Conservation (phyloP, 192 early-diverging fungal genomes). For the Backusella morwellensis region DNA sequence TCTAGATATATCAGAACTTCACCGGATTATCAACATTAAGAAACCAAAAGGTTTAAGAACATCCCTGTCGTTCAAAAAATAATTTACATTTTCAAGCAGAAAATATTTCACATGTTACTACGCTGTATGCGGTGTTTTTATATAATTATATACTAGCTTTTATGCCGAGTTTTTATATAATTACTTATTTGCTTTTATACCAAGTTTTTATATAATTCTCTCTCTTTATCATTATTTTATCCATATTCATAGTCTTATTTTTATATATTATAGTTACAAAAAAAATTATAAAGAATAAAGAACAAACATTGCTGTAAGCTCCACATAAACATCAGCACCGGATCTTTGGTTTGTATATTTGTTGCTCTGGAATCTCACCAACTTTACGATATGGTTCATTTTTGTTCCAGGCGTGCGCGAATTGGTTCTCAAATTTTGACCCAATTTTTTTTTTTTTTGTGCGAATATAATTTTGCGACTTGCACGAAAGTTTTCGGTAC, state of each 20-base stretch:
- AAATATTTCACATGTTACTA: constrained; percentile 7
- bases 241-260: too few relatives aligned
- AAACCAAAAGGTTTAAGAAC: neutral
- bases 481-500: neutral
- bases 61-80: neutral
- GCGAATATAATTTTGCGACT: neutral
- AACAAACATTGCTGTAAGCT: constrained; percentile 10
- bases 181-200: neutral
- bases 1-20: neutral
- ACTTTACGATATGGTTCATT: neutral
- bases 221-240: neutral
- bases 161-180: constrained; percentile 1
- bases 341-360: constrained; percentile 11
- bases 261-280: too few relatives aligned
- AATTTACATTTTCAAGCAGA: neutral
- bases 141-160: neutral
- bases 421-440: constrained; percentile 14
- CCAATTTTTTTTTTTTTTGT: constrained; percentile 6
- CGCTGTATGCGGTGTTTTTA: neutral
- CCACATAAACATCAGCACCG: neutral
- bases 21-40: neutral
- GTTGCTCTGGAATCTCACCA: constrained; percentile 16
- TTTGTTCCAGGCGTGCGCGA: constrained; percentile 7
- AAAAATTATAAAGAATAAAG: constrained; percentile 10
- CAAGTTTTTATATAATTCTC: neutral